A percentile compares a stretch with the other conserved stretches of the same genome.
Conservation (phyloP, 2,329 filamentous ascomycete genomes). For the Monilinia aucupariae region DNA sequence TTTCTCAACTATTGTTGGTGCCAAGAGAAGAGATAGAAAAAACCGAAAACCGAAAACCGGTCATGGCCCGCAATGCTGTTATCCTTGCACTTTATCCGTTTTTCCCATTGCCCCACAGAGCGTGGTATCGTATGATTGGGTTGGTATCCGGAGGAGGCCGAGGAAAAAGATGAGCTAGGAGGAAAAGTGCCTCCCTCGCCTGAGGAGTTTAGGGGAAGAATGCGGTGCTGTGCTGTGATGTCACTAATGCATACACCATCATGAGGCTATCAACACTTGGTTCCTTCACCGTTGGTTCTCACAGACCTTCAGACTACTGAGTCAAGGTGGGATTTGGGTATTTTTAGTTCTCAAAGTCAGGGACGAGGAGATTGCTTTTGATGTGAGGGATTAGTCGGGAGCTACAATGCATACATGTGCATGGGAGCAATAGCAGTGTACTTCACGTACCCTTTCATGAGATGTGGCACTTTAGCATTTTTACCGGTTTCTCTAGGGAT, state of each 20-base stretch:
- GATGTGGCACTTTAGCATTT: background rate
- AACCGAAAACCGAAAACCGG: background rate
- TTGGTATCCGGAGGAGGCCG: background rate
- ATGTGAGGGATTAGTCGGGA: background rate
- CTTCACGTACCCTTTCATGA: background rate
- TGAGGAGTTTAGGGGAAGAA: background rate
- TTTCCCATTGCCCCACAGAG: background rate
- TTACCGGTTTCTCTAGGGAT: background rate
- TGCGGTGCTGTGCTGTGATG: conserved; percentile 1
- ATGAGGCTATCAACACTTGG: background rate
- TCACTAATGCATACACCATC: background rate
- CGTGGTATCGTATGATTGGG: conserved; percentile 1
- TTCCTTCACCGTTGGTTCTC: background rate
- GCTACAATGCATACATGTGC: conserved; percentile 1
- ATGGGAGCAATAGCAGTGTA: background rate
- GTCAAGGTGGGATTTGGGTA: background rate
- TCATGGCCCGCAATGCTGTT: background rate
- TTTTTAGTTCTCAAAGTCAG: background rate
- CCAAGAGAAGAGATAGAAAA: background rate
- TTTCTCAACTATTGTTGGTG: background rate
- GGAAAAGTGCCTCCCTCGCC: background rate
- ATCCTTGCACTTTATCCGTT: conserved; percentile 4
- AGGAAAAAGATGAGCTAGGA: background rate
- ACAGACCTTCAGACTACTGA: background rate
- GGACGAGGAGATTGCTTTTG: background rate